Percentiles rank a stretch among this genome's conserved stretches.
phyloP scores from a whole-genome alignment of 768 basidiomycete species.

The Pisolithus orientalis region DNA sequence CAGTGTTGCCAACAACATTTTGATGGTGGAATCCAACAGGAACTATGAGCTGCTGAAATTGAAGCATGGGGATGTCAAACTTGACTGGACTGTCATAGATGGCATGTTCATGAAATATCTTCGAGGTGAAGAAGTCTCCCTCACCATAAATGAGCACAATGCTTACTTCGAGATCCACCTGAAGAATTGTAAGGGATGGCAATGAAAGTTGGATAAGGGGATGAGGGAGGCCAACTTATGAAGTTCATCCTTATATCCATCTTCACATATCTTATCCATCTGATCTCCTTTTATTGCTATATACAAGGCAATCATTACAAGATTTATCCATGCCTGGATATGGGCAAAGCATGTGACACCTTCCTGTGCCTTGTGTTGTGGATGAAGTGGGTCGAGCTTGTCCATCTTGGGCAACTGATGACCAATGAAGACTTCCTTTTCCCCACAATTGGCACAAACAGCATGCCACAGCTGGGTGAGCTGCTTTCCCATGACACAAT shows the following conservation, averaged over 20 bases:
- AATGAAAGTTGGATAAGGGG: no score
- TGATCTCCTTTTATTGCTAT: no score
- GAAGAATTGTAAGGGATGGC: slow-evolving; percentile 15
- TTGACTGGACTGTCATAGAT: background rate
- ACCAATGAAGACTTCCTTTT: slow-evolving; percentile 15
- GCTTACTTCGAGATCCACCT: slow-evolving; percentile 18
- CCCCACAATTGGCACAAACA: slow-evolving; percentile 16
- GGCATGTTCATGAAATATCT: slow-evolving; percentile 1
- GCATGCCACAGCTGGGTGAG: slow-evolving; percentile 12
- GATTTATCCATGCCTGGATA: background rate
- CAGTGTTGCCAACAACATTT: background rate
- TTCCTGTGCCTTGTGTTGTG: slow-evolving; percentile 1
- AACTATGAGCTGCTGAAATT: slow-evolving; percentile 27
- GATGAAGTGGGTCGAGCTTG: background rate
- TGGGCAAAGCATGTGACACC: background rate
- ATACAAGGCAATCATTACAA: slow-evolving; percentile 2
- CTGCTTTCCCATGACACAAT: slow-evolving; percentile 17
- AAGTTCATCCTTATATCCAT: no score
- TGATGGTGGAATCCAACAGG: slow-evolving; percentile 5
- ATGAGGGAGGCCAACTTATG: no score
- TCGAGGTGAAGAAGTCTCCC: background rate
- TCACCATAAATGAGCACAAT: slow-evolving; percentile 4
- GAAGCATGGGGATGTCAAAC: slow-evolving; percentile 15
- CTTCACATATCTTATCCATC: background rate
- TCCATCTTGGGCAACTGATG: slow-evolving; percentile 4